Conservation (phyloP, 1,284 basidiomycete genomes). For the Pterulicium gracile region DNA sequence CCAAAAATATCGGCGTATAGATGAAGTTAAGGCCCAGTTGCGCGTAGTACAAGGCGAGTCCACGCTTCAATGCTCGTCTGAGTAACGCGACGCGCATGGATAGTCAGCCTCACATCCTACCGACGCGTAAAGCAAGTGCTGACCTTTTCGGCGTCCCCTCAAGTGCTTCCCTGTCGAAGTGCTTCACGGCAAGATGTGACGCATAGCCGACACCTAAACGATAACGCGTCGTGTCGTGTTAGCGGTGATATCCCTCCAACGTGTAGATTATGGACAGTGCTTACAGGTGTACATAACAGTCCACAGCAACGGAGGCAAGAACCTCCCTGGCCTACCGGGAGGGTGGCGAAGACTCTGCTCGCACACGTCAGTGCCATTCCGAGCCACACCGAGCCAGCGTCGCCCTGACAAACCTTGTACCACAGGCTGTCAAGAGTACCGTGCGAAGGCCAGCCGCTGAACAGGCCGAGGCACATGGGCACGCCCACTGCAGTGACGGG, state of each 20-base stretch:
- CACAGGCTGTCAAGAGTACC: slow-evolving; percentile 38
- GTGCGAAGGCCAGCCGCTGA: slow-evolving; percentile 39
- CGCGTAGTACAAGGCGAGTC: slow-evolving; percentile 57
- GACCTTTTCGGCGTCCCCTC: slow-evolving; percentile 30
- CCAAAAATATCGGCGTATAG: slow-evolving; percentile 72
- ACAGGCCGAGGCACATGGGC: slow-evolving; percentile 45
- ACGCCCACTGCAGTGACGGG: slow-evolving; percentile 53
- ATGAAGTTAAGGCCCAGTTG: slow-evolving; percentile 59
- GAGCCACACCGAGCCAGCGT: too few relatives aligned
- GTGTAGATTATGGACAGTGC: too few relatives aligned
- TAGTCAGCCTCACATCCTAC: not conserved
- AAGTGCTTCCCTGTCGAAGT: slow-evolving; percentile 34
- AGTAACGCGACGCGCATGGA: not conserved
- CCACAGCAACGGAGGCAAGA: slow-evolving; percentile 54
- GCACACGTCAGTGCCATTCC: not conserved
- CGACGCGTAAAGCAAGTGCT: not conserved
- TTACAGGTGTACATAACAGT: slow-evolving; percentile 35
- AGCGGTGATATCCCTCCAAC: too few relatives aligned
- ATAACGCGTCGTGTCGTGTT: too few relatives aligned
- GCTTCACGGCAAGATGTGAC: slow-evolving; percentile 52
- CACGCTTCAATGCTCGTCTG: slow-evolving; percentile 37
- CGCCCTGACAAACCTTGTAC: slow-evolving; percentile 36
- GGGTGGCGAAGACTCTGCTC: slow-evolving; percentile 30
- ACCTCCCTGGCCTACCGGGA: slow-evolving; percentile 35
- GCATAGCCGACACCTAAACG: slow-evolving; percentile 65